A percentile compares a stretch with the other conserved stretches of the same genome.
Conservation (phyloP, 768 basidiomycete genomes). For the Macrolepiota albuminosa region DNA sequence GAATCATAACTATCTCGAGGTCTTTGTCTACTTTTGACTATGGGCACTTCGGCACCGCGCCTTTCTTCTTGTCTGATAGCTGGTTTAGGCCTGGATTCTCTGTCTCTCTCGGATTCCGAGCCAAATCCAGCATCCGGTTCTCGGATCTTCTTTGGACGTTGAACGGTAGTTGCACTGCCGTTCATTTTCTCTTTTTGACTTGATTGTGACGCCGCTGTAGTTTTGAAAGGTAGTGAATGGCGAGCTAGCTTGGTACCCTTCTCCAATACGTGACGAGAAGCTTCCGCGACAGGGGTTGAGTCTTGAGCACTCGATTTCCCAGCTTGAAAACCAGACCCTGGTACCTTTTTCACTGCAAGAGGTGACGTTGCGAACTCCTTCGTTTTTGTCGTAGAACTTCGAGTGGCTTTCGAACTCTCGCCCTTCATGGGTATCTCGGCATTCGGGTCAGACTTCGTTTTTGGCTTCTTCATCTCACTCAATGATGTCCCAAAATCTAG, state of each 20-base stretch:
- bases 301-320: constrained; percentile 27
- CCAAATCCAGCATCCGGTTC: constrained; percentile 13
- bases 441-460: constrained; percentile 36
- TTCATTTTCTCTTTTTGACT: constrained; percentile 23
- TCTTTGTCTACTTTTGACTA: constrained; percentile 38
- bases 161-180: constrained; percentile 3
- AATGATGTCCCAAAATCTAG: constrained; percentile 33
- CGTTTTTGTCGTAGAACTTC: constrained; percentile 5
- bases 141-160: constrained; percentile 15
- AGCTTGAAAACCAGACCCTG: constrained; percentile 46
- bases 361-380: constrained; percentile 3
- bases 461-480: constrained; percentile 42
- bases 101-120: constrained; percentile 20
- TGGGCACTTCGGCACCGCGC: constrained; percentile 15
- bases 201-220: constrained; percentile 21
- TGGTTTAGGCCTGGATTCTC: constrained; percentile 9
- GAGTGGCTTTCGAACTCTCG: constrained; percentile 33
- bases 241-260: constrained; percentile 18
- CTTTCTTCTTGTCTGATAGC: constrained; percentile 7
- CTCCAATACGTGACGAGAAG: constrained; percentile 11
- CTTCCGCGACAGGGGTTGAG: not conserved
- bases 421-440: constrained; percentile 44
- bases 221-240: constrained; percentile 28
- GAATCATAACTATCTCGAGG: constrained; percentile 26
- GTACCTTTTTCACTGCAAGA: constrained; percentile 27